phyloP scores from a whole-genome alignment of 73 alveolate genomes.

The Diophrys sp. region DNA sequence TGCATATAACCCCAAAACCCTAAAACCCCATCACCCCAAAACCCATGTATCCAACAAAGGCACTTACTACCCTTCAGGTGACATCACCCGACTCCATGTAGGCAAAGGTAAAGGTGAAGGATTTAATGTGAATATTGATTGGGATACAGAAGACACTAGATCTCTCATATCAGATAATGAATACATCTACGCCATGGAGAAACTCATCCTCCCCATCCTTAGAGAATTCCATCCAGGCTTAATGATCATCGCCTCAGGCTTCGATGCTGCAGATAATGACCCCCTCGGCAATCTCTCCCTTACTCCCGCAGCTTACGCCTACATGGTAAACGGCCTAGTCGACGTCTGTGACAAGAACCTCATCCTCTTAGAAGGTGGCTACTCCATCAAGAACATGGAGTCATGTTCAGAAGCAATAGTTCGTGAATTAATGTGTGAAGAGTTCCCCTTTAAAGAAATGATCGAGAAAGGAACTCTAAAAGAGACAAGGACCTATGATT shows the following conservation, averaged over 20 bases:
- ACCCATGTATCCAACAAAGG: conserved; percentile 94
- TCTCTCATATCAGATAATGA: conserved; percentile 82
- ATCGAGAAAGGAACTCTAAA: not conserved
- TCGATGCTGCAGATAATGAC: conserved; percentile 79
- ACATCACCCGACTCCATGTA: conserved; percentile 47
- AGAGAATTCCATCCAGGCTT: conserved; percentile 71
- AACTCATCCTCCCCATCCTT: conserved; percentile 63
- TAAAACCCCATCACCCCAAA: too few species aligned
- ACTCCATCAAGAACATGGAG: conserved; percentile 64
- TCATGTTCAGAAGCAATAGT: conserved; percentile 64
- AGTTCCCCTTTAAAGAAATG: not conserved
- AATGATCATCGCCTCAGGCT: conserved; percentile 72
- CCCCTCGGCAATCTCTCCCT: conserved; percentile 65
- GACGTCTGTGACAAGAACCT: conserved; percentile 47
- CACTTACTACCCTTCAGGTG: conserved; percentile 82
- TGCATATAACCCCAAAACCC: too few species aligned
- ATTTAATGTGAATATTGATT: conserved; percentile 82
- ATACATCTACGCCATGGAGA: conserved; percentile 80
- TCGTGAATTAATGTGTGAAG: conserved; percentile 13
- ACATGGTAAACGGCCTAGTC: conserved; percentile 58
- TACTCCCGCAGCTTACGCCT: conserved; percentile 65
- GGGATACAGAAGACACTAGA: conserved; percentile 48
- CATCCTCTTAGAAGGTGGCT: conserved; percentile 80
- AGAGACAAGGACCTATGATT: not conserved
- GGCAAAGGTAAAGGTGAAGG: conserved; percentile 89